Conservation (phyloP, 2,329 filamentous ascomycete species). For the Trichoderma sp. region DNA sequence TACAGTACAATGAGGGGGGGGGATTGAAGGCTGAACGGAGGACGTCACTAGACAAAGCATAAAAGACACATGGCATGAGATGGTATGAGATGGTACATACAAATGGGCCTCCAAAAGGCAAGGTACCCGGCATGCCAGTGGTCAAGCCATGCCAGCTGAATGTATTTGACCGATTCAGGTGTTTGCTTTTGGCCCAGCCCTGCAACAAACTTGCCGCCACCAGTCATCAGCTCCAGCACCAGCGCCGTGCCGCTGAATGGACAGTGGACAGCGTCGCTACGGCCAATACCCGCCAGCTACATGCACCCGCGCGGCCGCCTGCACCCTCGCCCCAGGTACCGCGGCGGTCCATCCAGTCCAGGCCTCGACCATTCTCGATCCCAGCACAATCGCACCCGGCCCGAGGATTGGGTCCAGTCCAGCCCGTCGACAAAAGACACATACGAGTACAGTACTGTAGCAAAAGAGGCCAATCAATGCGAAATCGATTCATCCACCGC, state of each 20-base stretch:
- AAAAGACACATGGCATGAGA: neutral
- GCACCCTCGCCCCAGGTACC: neutral
- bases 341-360: neutral
- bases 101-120: neutral
- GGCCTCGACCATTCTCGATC: conserved; percentile 4
- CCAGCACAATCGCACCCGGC: neutral
- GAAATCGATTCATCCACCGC: neutral
- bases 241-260: too few species aligned
- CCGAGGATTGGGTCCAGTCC: neutral
- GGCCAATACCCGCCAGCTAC: neutral
- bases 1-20: neutral
- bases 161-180: neutral
- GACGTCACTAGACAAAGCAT: neutral
- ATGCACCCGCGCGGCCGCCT: neutral
- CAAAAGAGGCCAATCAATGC: neutral
- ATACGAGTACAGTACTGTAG: too few species aligned
- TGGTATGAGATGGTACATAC: neutral
- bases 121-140: neutral
- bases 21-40: neutral
- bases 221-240: neutral
- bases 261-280: neutral
- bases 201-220: neutral
- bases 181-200: neutral
- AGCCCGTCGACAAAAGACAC: neutral
- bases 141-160: neutral